Percentiles rank a stretch among this genome's conserved stretches.
Evolutionary conservation across 208 protist genomes (phyloP).

Genomic region (Trypanosoma brucei): DNA sequence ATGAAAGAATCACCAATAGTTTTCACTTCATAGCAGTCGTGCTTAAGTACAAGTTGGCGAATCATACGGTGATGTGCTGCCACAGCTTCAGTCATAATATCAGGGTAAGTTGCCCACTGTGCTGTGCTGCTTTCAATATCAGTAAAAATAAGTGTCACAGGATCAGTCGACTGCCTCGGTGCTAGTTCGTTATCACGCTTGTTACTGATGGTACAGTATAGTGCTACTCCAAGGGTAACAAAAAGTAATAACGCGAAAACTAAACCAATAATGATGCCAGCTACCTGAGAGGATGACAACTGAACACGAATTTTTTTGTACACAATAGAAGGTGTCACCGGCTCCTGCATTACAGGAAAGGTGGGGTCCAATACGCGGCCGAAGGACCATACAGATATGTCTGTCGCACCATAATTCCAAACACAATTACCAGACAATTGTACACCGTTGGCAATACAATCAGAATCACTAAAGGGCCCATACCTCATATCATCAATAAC

Average conservation of each 20-base stretch:
- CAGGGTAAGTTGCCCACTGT: conserved; percentile 51
- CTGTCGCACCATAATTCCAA: conserved; percentile 10
- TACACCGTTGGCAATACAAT: neutral
- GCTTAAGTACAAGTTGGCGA: conserved; percentile 41
- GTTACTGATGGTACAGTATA: conserved; percentile 36
- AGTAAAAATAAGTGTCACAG: conserved; percentile 2
- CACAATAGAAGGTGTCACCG: conserved; percentile 25
- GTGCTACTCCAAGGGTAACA: conserved; percentile 51
- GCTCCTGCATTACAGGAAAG: neutral
- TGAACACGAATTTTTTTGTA: conserved; percentile 7
- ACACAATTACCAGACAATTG: conserved; percentile 33
- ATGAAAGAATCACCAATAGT: conserved; percentile 80
- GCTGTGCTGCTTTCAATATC: conserved; percentile 42
- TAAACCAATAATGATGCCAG: conserved; percentile 22
- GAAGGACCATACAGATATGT: conserved; percentile 10
- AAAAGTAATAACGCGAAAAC: conserved; percentile 24
- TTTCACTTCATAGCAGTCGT: conserved; percentile 79
- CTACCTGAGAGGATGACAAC: conserved; percentile 5
- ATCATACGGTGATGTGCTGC: conserved; percentile 59
- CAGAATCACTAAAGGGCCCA: conserved; percentile 14
- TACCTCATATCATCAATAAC: conserved; percentile 17
- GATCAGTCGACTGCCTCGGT: neutral
- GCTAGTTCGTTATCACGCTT: neutral
- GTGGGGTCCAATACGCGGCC: conserved; percentile 23
- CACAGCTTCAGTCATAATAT: conserved; percentile 56